Base-by-base conservation (phyloP, 371 early-diverging fungal genomes). In the Thermomucor indicae-seudaticae region DNA sequence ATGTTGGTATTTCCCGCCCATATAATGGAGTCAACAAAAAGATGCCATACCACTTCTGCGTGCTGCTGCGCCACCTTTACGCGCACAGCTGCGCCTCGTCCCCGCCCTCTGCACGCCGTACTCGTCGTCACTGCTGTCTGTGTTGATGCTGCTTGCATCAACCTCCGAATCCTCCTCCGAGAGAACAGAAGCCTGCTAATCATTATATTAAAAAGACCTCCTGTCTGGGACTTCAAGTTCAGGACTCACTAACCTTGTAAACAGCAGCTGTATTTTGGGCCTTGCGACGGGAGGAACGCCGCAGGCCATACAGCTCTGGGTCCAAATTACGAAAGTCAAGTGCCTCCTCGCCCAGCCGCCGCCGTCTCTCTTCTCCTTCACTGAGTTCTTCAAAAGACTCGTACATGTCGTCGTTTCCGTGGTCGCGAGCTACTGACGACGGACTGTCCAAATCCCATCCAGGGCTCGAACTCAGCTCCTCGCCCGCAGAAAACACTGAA, bases 261-360 rank as follows among this genome's bases (percentile, higher is more conserved):
- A n/a, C n/a, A n/a, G n/a, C n/a, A n/a, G n/a, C n/a, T n/a, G 38
- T 25, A 20, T 22, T 32, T 47, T 43, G 38, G 8, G 25, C 51
- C 34, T 45, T 17, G 45, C 51, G 43, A 12, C 67, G 59, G n/a
- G 57, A 47, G 11, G 67, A 67, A 27, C 67, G 51, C 10, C 67
- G 56, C 19, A 67, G 44, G 16, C 67, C 55, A 41, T 67, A 67
- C 19, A 67, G 44, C 37, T 67, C 67, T 25, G 67, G 67, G 44
- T 67, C 67, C 19, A 62, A 47, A 38, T 59, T 53, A 4, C 43
- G 53, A n/a, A 42, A 28, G 23, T 57, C 62, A 7, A 22, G 24
- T 19, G 35, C 47, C 12, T 45, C 32, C 31, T 46, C 20, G 17
- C 47, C 44, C 1, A 40, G 12, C 6, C 38, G 53, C 38, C 38